A percentile compares a stretch with the other conserved stretches of the same genome.
Conservation (phyloP, 2,329 filamentous ascomycete species). For the Alternaria burnsii region DNA sequence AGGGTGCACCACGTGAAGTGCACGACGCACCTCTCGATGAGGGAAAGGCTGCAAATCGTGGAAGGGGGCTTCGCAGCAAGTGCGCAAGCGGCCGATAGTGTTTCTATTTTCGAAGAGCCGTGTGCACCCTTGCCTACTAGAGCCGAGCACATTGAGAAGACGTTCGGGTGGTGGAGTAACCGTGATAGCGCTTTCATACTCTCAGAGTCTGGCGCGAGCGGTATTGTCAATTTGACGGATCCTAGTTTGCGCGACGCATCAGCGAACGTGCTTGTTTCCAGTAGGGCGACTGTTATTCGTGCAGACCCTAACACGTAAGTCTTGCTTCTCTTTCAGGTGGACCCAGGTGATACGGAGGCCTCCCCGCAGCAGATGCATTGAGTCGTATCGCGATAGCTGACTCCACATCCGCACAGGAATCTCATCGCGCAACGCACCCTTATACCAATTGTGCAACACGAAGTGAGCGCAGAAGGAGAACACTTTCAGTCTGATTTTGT, state of each 20-base stretch:
- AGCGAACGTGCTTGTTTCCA: not conserved
- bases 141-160: slow-evolving; percentile 29
- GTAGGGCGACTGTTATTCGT: not conserved
- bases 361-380: not conserved
- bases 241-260: not conserved
- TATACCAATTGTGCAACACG: slow-evolving; percentile 34
- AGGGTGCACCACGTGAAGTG: slow-evolving; percentile 32
- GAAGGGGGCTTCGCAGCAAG: slow-evolving; percentile 45
- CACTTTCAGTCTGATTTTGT: not conserved
- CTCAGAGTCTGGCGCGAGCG: slow-evolving; percentile 40
- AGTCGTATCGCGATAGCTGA: slow-evolving; percentile 8
- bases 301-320: slow-evolving; percentile 10
- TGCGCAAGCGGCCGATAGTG: slow-evolving; percentile 22
- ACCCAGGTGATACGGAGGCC: not conserved
- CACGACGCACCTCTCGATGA: not conserved
- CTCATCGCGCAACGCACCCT: slow-evolving; percentile 45
- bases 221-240: slow-evolving; percentile 22
- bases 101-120: not conserved
- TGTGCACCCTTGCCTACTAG: slow-evolving; percentile 2
- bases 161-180: not conserved
- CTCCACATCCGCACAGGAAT: slow-evolving; percentile 47
- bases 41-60: slow-evolving; percentile 15
- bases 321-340: slow-evolving; percentile 4
- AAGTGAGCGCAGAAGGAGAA: not conserved
- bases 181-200: slow-evolving; percentile 23